Conservation (phyloP, 208 protist genomes). For the Acanthamoeba healyi region DNA sequence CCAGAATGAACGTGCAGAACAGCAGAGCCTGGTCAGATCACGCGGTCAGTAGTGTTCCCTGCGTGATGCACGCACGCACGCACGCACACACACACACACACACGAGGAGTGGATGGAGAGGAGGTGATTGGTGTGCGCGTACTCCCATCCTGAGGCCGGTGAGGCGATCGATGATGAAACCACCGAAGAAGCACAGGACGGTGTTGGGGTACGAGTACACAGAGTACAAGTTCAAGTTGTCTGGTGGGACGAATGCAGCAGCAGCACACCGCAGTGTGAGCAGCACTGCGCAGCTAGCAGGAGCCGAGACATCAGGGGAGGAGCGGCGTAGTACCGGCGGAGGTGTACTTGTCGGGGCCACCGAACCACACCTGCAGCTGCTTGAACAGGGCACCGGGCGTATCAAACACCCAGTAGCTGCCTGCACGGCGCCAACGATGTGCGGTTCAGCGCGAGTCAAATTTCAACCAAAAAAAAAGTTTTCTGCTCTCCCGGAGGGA, state of each 20-base stretch:
- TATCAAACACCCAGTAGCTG: slow-evolving; percentile 81
- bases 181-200: slow-evolving; percentile 92
- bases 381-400: slow-evolving; percentile 76
- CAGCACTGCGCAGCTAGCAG: neutral
- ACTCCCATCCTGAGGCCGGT: slow-evolving; percentile 87
- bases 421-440: neutral
- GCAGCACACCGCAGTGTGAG: neutral
- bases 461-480: neutral
- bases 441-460: neutral
- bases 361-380: slow-evolving; percentile 79
- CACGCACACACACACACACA: neutral
- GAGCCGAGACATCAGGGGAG: neutral
- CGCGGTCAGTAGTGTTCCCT: no score
- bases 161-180: slow-evolving; percentile 93
- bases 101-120: neutral
- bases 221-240: slow-evolving; percentile 91
- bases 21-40: slow-evolving; percentile 89
- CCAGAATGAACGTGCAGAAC: slow-evolving; percentile 90
- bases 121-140: neutral
- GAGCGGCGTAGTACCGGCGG: neutral
- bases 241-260: neutral
- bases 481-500: neutral
- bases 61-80: no score
- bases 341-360: slow-evolving; percentile 45
- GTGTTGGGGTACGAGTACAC: slow-evolving; percentile 96